Base-by-base conservation (phyloP, 1,139 yeast genomes). In the Kluyveromyces sp. region DNA sequence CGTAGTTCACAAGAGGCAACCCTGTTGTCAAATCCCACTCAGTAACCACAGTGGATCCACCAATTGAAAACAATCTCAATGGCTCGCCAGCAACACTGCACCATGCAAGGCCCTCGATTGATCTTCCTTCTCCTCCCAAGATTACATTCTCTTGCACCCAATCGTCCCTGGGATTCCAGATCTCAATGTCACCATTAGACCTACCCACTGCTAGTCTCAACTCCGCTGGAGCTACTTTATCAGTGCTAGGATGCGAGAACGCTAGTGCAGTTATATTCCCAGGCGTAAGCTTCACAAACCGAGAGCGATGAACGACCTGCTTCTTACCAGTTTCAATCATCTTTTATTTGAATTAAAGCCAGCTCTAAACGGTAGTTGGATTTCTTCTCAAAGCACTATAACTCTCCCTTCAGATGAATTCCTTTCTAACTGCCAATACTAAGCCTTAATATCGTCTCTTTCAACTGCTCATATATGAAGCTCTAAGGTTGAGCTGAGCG, bases 41-140 rank as follows among this genome's bases (percentile, higher is more conserved):
- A 2, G 97, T 89, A 45, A 94, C 72, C 47, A 76, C 76, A 4
- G 96, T 86, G 1, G 97, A 87, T 7, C 97, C 97, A 45, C 97
- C 98, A 54, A 90, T 87, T 37, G 96, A 83, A 63, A 92, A 94
- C 42, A 94, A 72, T 52, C 97, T 74, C 21, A 86, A 77, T 7
- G 73, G 64, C 34, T 70, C 75, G 15, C 72, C 73, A 3, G 74
- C 74, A 7, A 62, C 60, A 36, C 64, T 64, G 5, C 82, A 67
- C 97, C 97, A 92, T 25, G 83, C 82, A 32, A 94, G 67, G 0
- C 96, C 97, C 69, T 94, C 99, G 45, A 92, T 78, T 8, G 96
- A 80, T 53, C 95, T 74, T 33, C 83, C 95, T 48, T 74, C 73
- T 4, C 95, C 87, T 15, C 97, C 97, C 47, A 77, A 79, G 46